phyloP scores from a whole-genome alignment of 768 basidiomycete genomes.

The Auricularia auricula-judae region DNA sequence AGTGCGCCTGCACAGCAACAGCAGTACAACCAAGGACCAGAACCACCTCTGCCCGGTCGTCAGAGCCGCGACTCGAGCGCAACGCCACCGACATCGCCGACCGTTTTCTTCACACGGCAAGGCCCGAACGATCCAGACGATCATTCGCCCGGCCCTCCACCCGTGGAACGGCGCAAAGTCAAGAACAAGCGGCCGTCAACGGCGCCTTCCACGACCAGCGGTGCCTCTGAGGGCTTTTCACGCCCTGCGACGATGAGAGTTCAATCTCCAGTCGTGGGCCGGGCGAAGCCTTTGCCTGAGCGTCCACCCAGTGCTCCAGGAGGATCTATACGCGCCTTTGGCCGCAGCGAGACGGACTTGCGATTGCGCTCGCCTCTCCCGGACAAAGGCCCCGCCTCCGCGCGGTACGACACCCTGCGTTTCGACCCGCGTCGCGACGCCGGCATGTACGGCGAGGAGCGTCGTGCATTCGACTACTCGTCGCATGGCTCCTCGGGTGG shows the following conservation, averaged over 20 bases:
- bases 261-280: neutral
- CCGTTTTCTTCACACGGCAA: neutral
- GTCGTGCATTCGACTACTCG: neutral
- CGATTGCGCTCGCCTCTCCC: neutral
- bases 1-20: neutral
- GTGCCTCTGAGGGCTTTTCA: neutral
- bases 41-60: neutral
- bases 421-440: neutral
- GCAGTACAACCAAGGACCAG: neutral
- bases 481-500: neutral
- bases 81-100: neutral
- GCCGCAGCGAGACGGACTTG: neutral
- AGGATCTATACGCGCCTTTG: neutral
- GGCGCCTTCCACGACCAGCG: neutral
- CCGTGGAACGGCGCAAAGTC: neutral
- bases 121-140: neutral
- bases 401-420: neutral
- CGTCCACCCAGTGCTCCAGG: neutral
- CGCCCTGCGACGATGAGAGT: neutral
- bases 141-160: neutral
- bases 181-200: neutral
- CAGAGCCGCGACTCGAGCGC: neutral
- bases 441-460: neutral
- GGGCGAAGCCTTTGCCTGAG: neutral
- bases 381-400: neutral